phyloP scores from a whole-genome alignment of 306 rosid genomes.

The Vigna nakashimae region DNA sequence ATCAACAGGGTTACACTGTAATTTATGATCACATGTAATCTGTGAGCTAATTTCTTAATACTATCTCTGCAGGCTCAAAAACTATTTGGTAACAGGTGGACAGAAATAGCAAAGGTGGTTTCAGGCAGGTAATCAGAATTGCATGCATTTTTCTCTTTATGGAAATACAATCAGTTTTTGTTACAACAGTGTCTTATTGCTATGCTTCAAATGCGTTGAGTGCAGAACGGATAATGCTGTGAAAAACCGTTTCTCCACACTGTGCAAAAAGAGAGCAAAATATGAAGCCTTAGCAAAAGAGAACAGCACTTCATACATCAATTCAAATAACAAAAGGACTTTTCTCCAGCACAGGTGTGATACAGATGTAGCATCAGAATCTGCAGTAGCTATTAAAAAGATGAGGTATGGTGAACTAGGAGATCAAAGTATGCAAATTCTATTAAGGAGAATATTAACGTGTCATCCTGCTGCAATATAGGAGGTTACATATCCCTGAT shows the following conservation, averaged over 20 bases:
- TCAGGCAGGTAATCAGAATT: constrained; percentile 85
- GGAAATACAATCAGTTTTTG: constrained; percentile 5
- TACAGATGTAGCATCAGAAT: constrained; percentile 63
- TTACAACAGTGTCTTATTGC: constrained; percentile 22
- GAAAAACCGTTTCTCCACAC: constrained; percentile 91
- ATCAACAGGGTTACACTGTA: constrained; percentile 1
- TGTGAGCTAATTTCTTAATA: constrained; percentile 40
- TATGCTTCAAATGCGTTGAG: constrained; percentile 28
- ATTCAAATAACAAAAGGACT: constrained; percentile 77
- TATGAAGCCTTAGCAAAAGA: constrained; percentile 92
- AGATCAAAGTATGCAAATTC: constrained; percentile 38
- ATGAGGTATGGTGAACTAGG: constrained; percentile 65
- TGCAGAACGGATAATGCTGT: constrained; percentile 99
- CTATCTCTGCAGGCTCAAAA: constrained; percentile 86
- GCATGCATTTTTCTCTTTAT: constrained; percentile 24
- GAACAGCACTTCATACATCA: constrained; percentile 68
- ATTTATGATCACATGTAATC: neutral
- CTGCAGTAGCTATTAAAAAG: constrained; percentile 59
- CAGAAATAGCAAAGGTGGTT: constrained; percentile 99
- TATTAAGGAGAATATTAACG: constrained; percentile 31
- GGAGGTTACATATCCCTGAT: constrained; percentile 78
- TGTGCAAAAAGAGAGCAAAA: constrained; percentile 99
- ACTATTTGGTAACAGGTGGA: constrained; percentile 97
- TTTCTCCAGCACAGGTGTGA: constrained; percentile 54
- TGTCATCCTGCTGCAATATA: constrained; percentile 46